Evolutionary conservation across 2,329 filamentous ascomycete species (phyloP), one percentile per base, ranked within the genome.

Genomic region (Calonectria fujianensis): DNA sequence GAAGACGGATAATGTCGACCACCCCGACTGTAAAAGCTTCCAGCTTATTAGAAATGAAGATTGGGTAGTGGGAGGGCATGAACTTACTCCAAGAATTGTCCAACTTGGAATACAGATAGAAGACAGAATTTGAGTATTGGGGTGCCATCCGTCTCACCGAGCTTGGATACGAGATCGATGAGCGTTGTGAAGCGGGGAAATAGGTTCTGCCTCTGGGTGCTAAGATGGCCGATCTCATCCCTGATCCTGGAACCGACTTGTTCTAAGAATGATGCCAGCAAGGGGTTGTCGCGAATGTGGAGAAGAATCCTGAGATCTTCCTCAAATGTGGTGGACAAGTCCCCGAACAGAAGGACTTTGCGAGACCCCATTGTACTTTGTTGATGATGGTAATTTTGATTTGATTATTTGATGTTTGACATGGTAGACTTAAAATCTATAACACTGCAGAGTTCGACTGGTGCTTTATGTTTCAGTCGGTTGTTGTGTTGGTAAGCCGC

Each of bases 101-200:
- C 77, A 48, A 80, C 35, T 27, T 82, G 80, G 14, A 76, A 80
- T 24, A 80, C 32, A 6, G 68, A 76, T 39, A 79, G 54, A 29
- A 82, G 78, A 45, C 76, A 81, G 18, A 80, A 79, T n/a, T 67
- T 73, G 37, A 82, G 66, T 14, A 76, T 70, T 13, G 73, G 74
- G 11, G 71, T 73, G 29, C 76, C 78, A 18, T 75, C 69, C 5
- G 76, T 78, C 18, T 80, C 76, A 10, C 74, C 75, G 4, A 76
- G 68, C 35, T 74, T 80, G 8, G 80, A 76, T 4, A 78, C 73
- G 5, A 82, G 67, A 20, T 82, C 81, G 27, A 81, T 77, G 8
- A 82, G 78, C 1, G 80, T 81, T 1, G 80, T 81, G 57, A 82
- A 82, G 4, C 74, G 77, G 57, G 81, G 80, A 54, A 82, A 82